Percentiles rank a stretch among this genome's conserved stretches.
Conservation (phyloP, 306 rosid genomes). For the Pterocarpus santalinus region DNA sequence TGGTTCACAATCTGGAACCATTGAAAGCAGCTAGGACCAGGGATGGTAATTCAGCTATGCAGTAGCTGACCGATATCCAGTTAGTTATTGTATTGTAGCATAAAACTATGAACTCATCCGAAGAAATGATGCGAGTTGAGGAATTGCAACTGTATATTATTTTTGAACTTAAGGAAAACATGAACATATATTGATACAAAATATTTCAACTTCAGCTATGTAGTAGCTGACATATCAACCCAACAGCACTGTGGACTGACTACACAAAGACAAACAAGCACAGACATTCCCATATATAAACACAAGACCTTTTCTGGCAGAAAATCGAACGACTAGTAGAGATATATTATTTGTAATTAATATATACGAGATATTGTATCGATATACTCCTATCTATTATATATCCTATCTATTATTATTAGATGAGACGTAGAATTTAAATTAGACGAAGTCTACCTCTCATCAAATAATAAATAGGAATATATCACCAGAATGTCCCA, state of each 20-base stretch:
- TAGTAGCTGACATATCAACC: background rate
- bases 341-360: background rate
- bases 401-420: too few relatives aligned
- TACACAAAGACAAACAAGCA: background rate
- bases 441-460: too few relatives aligned
- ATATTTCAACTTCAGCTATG: background rate
- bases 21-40: too few relatives aligned
- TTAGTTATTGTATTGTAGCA: too few relatives aligned
- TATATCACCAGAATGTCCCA: too few relatives aligned
- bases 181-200: background rate
- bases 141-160: background rate
- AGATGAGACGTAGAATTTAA: too few relatives aligned
- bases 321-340: constrained; percentile 15
- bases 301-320: background rate
- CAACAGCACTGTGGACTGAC: background rate
- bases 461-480: too few relatives aligned
- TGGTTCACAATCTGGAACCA: too few relatives aligned
- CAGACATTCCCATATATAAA: constrained; percentile 1
- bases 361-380: too few relatives aligned
- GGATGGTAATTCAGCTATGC: too few relatives aligned
- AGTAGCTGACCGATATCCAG: too few relatives aligned
- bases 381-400: too few relatives aligned
- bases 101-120: background rate
- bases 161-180: constrained; percentile 1
- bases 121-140: background rate